A percentile compares a stretch with the other conserved stretches of the same genome.
phyloP scores from a whole-genome alignment of 2,329 filamentous ascomycete species.

The Sarocladium oryzae region DNA sequence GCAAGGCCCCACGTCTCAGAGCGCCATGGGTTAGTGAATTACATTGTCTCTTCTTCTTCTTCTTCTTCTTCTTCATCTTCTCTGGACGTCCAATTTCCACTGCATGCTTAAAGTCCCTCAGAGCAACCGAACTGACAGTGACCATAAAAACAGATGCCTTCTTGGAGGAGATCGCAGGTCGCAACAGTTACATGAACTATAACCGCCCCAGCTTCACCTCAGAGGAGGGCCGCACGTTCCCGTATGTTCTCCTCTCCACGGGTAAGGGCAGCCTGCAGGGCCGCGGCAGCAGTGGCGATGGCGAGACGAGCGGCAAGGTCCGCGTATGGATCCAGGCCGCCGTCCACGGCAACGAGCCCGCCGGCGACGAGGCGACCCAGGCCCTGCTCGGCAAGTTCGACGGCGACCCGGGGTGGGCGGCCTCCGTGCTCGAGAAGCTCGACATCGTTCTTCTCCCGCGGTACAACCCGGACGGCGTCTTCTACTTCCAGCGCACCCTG shows the following conservation, averaged over 20 bases:
- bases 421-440: constrained; percentile 19
- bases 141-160: constrained; percentile 12
- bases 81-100: background rate
- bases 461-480: constrained; percentile 27
- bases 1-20: constrained; percentile 14
- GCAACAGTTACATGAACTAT: constrained; percentile 15
- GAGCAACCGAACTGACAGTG: too few species aligned
- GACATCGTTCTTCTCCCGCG: constrained; percentile 24
- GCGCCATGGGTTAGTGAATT: constrained; percentile 13
- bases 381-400: constrained; percentile 25
- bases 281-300: background rate
- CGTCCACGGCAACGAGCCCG: constrained; percentile 27
- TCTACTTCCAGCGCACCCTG: constrained; percentile 25
- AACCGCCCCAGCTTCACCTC: constrained; percentile 15
- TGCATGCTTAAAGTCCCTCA: background rate
- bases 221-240: constrained; percentile 14
- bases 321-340: constrained; percentile 26
- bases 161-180: constrained; percentile 12
- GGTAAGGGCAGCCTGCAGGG: background rate
- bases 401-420: constrained; percentile 22
- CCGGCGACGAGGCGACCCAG: constrained; percentile 23
- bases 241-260: constrained; percentile 14
- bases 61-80: background rate
- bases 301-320: constrained; percentile 18
- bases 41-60: background rate